Evolutionary conservation across 2,329 filamentous ascomycete genomes (phyloP).

Genomic region (Macroventuria anomochaeta): DNA sequence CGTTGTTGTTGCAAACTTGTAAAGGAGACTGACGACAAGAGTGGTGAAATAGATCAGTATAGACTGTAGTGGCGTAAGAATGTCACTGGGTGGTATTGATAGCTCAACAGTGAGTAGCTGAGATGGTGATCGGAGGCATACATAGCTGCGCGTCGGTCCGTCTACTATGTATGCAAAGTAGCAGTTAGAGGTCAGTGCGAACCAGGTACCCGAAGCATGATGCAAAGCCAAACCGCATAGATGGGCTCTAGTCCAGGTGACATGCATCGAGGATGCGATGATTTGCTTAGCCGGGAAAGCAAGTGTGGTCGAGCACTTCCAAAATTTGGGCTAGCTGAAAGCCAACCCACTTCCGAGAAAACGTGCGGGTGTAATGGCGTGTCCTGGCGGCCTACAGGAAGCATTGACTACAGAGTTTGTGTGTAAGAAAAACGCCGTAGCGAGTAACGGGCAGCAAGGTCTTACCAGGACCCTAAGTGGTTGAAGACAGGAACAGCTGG

Average conservation of each 20-base stretch:
- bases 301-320: conserved; percentile 30
- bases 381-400: conserved; percentile 28
- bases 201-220: conserved; percentile 33
- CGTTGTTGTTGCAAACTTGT: conserved; percentile 8
- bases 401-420: conserved; percentile 36
- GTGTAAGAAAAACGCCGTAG: conserved; percentile 20
- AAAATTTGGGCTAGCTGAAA: conserved; percentile 36
- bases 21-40: background rate
- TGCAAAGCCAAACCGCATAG: conserved; percentile 25
- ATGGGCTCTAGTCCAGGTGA: conserved; percentile 23
- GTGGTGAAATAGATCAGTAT: conserved; percentile 1
- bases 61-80: conserved; percentile 3
- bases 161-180: conserved; percentile 19
- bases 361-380: conserved; percentile 27
- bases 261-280: conserved; percentile 30
- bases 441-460: conserved; percentile 7
- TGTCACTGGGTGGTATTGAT: conserved; percentile 11
- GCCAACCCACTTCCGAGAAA: conserved; percentile 26
- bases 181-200: conserved; percentile 24
- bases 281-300: conserved; percentile 27
- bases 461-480: conserved; percentile 21
- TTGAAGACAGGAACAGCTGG: conserved; percentile 11
- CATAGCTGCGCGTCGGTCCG: conserved; percentile 29
- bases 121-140: conserved; percentile 19
- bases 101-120: conserved; percentile 13